These are phyloP conservation scores for Gnetum montanum DNA, from an alignment of 75 land plant genomes.

Conservation along the genomic window DNA sequence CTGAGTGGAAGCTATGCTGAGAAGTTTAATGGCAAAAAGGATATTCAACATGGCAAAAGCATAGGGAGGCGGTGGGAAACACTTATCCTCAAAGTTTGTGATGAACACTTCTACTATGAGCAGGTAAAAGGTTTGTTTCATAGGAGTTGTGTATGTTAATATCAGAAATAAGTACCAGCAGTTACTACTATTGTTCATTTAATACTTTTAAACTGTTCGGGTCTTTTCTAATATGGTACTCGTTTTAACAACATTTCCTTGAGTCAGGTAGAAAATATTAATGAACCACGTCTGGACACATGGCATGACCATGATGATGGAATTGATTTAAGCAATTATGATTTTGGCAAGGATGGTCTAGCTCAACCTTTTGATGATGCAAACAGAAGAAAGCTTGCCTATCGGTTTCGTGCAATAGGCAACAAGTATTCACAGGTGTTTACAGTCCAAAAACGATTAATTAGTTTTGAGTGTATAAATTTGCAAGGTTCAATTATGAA, in stretches of 20 bases:
- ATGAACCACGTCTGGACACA: constrained; percentile 53
- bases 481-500: too few relatives aligned
- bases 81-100: constrained; percentile 67
- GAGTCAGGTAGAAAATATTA: constrained; percentile 68
- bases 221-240: neutral
- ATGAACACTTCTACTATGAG: constrained; percentile 69
- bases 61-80: constrained; percentile 77
- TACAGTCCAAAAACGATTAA: neutral
- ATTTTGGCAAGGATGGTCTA: constrained; percentile 53
- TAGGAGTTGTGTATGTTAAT: neutral
- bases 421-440: constrained; percentile 62
- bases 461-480: too few relatives aligned
- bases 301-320: constrained; percentile 69
- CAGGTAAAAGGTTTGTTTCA: constrained; percentile 30
- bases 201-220: neutral
- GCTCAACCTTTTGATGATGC: constrained; percentile 36
- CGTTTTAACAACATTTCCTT: neutral
- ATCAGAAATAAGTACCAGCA: neutral
- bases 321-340: constrained; percentile 56
- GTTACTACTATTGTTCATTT: neutral
- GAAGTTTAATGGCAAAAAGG: constrained; percentile 54
- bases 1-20: constrained; percentile 65
- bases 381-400: constrained; percentile 66
- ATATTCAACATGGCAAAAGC: constrained; percentile 34
- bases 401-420: constrained; percentile 50